These are phyloP conservation scores for Penicillium sp. DNA, from an alignment of 2,329 filamentous ascomycete genomes.

Conservation along the genomic window DNA sequence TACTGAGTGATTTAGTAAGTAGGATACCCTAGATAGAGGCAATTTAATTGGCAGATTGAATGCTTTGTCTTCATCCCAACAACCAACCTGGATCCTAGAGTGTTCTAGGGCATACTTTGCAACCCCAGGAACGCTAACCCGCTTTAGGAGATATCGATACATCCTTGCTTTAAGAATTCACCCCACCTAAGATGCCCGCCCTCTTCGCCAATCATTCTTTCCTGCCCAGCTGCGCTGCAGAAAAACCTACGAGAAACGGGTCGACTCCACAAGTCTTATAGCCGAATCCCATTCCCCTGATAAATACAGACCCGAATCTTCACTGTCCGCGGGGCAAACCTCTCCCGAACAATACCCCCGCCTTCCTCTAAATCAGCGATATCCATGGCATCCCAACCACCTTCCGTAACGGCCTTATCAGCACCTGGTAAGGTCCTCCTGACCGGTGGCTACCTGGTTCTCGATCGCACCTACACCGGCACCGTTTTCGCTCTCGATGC, in stretches of 20 bases:
- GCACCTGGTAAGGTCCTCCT: conserved; percentile 95
- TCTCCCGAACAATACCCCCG: conserved; percentile 4
- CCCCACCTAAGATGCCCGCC: background rate
- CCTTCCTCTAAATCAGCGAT: conserved; percentile 10
- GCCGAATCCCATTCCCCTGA: background rate
- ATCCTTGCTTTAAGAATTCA: conserved; percentile 5
- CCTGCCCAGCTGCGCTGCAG: background rate
- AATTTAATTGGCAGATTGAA: too few relatives aligned
- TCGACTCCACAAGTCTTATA: background rate
- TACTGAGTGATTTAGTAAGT: background rate
- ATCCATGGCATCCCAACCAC: conserved; percentile 20
- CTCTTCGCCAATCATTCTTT: background rate
- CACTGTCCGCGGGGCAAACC: background rate
- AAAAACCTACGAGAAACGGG: background rate
- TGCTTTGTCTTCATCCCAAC: background rate
- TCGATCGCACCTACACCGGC: conserved; percentile 82
- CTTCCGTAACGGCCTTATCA: conserved; percentile 63
- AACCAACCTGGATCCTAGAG: background rate
- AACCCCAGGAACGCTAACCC: conserved; percentile 15
- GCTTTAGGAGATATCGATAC: conserved; percentile 24
- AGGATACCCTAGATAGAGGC: too few relatives aligned
- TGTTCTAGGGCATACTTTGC: background rate
- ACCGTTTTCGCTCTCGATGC: conserved; percentile 66
- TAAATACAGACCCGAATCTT: background rate
- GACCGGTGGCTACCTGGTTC: conserved; percentile 90